Conservation (phyloP, 2,329 filamentous ascomycete genomes). For the Thelonectria discophora region DNA sequence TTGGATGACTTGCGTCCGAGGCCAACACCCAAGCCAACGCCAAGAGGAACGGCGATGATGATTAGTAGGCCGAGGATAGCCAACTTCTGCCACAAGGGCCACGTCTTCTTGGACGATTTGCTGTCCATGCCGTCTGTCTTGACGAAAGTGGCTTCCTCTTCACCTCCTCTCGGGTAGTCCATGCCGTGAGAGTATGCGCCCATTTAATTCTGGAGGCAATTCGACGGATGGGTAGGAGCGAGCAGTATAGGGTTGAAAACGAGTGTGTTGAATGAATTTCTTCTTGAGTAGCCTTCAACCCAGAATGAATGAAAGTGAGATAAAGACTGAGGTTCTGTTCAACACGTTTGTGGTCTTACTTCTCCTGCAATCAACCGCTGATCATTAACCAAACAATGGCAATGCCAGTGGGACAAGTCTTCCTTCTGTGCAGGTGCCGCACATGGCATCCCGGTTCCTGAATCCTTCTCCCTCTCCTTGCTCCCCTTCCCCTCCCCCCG, state of each 20-base stretch:
- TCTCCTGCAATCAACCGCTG: background rate
- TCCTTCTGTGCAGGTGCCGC: background rate
- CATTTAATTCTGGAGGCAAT: background rate
- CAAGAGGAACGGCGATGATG: conserved; percentile 53
- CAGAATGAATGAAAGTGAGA: background rate
- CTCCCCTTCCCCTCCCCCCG: too few species aligned
- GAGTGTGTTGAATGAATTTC: background rate
- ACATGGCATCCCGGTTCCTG: background rate
- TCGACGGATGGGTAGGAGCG: background rate
- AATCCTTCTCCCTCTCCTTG: background rate
- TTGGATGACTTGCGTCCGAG: conserved; percentile 49
- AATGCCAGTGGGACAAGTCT: background rate
- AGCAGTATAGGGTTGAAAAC: background rate
- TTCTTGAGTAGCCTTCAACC: too few species aligned
- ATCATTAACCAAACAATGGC: background rate
- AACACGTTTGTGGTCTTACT: too few species aligned
- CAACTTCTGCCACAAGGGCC: conserved; percentile 47
- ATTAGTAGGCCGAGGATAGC: conserved; percentile 38
- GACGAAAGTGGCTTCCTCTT: background rate
- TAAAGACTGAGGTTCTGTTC: too few species aligned
- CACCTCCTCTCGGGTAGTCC: background rate
- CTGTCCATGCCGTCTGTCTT: background rate
- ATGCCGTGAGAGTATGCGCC: background rate
- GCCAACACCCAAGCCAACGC: conserved; percentile 65
- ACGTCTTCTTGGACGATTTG: conserved; percentile 24